Evolutionary conservation across 306 rosid genomes (phyloP).

Genomic region (Fagus sylvatica): DNA sequence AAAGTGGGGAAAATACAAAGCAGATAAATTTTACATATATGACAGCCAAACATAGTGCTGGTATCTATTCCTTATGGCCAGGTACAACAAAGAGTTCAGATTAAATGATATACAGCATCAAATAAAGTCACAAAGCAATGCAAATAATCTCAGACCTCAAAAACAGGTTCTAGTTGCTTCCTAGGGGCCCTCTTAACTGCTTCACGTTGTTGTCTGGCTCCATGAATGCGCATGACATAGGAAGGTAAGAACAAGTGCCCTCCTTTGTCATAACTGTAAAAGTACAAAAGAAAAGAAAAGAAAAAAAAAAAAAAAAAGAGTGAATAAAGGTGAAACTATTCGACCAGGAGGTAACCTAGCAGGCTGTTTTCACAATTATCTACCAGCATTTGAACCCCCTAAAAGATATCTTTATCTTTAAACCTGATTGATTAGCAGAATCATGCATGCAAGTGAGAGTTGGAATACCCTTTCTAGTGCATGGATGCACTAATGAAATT

Average conservation of each 20-base stretch:
- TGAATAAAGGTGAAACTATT: constrained; percentile 6
- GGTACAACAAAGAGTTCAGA: constrained; percentile 28
- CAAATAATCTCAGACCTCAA: constrained; percentile 50
- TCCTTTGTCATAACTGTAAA: constrained; percentile 85
- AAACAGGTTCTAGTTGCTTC: constrained; percentile 70
- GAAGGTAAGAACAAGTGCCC: constrained; percentile 89
- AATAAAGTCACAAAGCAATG: constrained; percentile 13
- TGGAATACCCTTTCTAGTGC: no score
- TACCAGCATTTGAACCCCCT: not conserved
- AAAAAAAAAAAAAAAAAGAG: constrained; percentile 10
- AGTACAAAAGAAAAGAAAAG: constrained; percentile 21
- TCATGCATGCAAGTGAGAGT: no score
- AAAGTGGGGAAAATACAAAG: constrained; percentile 4
- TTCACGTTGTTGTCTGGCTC: constrained; percentile 88
- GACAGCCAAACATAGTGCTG: constrained; percentile 1
- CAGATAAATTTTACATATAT: not conserved
- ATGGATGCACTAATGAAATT: no score
- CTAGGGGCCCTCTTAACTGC: constrained; percentile 71
- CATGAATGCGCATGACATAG: constrained; percentile 90
- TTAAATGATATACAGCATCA: not conserved
- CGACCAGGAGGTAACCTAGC: constrained; percentile 14
- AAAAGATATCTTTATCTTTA: no score
- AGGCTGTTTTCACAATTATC: constrained; percentile 4
- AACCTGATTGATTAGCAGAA: no score
- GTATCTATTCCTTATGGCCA: constrained; percentile 3